Conservation (phyloP, 257 asterid species). For the Verbascum thapsus region DNA sequence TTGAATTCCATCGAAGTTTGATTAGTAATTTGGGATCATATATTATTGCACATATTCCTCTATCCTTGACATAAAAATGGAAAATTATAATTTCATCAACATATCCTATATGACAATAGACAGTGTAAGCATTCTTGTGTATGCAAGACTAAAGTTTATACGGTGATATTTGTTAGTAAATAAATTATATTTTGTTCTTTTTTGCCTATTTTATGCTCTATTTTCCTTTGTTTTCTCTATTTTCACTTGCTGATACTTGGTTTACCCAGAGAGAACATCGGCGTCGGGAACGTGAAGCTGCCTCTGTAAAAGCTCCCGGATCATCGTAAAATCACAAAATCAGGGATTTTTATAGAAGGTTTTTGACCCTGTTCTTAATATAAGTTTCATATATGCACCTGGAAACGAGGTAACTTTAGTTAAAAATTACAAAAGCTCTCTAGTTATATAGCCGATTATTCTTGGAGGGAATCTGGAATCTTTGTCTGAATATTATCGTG, state of each 20-base stretch:
- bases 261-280: slow-evolving; percentile 65
- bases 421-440: background rate
- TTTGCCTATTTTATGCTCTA: background rate
- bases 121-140: slow-evolving; percentile 12
- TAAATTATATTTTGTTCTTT: background rate
- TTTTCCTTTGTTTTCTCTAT: background rate
- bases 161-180: background rate
- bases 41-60: slow-evolving; percentile 13
- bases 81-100: background rate
- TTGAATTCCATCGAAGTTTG: no score
- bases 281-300: slow-evolving; percentile 65
- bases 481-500: slow-evolving; percentile 1
- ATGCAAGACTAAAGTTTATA: slow-evolving; percentile 17
- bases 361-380: slow-evolving; percentile 18
- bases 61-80: background rate
- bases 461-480: background rate
- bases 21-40: slow-evolving; percentile 5
- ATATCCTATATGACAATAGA: background rate
- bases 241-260: slow-evolving; percentile 28
- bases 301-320: slow-evolving; percentile 38
- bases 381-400: slow-evolving; percentile 11
- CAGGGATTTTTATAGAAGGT: slow-evolving; percentile 5
- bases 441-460: background rate
- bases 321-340: slow-evolving; percentile 32
- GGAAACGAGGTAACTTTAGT: slow-evolving; percentile 3